Evolutionary conservation across 192 early-diverging fungal genomes (phyloP).

Genomic region (Linnemannia exigua): DNA sequence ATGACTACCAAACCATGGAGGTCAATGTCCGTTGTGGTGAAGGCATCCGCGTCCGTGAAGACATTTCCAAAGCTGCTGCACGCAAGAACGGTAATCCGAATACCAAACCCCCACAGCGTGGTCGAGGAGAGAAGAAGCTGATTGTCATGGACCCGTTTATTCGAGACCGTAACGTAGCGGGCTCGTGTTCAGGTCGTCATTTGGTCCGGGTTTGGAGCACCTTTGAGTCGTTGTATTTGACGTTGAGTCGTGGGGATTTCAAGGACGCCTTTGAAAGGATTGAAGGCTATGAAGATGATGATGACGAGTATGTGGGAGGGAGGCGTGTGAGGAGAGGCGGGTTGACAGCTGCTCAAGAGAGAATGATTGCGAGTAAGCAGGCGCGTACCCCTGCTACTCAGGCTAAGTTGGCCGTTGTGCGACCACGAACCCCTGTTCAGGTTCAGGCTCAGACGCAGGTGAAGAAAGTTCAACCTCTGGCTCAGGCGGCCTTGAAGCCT

Average conservation of each 20-base stretch:
- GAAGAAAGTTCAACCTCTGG: no score
- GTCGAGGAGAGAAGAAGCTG: conserved; percentile 37
- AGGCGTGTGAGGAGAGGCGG: background rate
- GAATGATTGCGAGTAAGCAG: background rate
- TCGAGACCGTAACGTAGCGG: conserved; percentile 37
- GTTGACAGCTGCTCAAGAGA: background rate
- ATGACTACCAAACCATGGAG: conserved; percentile 52
- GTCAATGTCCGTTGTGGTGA: conserved; percentile 49
- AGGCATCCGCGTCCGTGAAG: conserved; percentile 18
- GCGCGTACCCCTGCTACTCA: background rate
- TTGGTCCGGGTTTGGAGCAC: conserved; percentile 32
- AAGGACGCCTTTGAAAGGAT: conserved; percentile 25
- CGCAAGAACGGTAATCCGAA: background rate
- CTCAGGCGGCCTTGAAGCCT: background rate
- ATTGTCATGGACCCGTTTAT: conserved; percentile 56
- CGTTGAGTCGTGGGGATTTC: conserved; percentile 30
- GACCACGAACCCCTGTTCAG: background rate
- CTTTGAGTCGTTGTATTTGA: conserved; percentile 38
- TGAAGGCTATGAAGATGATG: background rate
- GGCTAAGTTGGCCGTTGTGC: background rate
- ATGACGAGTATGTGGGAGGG: background rate
- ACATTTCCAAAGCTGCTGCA: background rate
- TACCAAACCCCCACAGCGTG: background rate
- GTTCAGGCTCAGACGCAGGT: background rate
- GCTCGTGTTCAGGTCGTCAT: conserved; percentile 21